Conservation (phyloP, 2,329 filamentous ascomycete genomes). For the Fusarium penzigii region DNA sequence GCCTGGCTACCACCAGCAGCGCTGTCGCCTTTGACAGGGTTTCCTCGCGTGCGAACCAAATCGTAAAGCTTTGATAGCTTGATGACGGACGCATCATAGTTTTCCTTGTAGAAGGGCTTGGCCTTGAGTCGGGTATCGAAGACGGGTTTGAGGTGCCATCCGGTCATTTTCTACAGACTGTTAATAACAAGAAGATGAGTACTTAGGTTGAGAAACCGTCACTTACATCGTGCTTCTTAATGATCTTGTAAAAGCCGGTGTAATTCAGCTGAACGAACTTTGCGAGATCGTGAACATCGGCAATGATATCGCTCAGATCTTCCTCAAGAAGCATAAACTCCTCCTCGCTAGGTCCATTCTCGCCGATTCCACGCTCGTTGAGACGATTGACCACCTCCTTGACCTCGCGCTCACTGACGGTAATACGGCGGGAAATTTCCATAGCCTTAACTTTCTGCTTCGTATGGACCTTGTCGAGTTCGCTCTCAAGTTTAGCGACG, state of each 20-base stretch:
- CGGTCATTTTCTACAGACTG: conserved; percentile 76
- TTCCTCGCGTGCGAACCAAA: conserved; percentile 87
- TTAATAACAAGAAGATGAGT: conserved; percentile 18
- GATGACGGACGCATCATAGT: conserved; percentile 94
- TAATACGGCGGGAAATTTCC: conserved; percentile 90
- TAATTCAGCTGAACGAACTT: conserved; percentile 99
- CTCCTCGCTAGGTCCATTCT: conserved; percentile 74
- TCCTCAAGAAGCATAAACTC: conserved; percentile 94
- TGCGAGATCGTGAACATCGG: conserved; percentile 95
- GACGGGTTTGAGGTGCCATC: conserved; percentile 91
- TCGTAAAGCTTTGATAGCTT: conserved; percentile 96
- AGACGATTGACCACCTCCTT: conserved; percentile 79
- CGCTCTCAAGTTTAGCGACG: conserved; percentile 80
- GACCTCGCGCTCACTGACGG: conserved; percentile 85
- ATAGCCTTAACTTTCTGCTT: conserved; percentile 98
- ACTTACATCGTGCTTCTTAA: conserved; percentile 96
- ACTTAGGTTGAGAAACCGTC: not conserved
- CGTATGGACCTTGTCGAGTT: conserved; percentile 96
- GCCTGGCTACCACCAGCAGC: conserved; percentile 88
- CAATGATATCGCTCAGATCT: conserved; percentile 95
- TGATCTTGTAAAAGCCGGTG: conserved; percentile 99
- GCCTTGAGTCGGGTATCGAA: conserved; percentile 93
- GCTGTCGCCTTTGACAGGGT: conserved; percentile 89
- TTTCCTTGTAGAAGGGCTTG: conserved; percentile 98
- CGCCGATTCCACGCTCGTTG: conserved; percentile 59